Evolutionary conservation across 805 yeast genomes (phyloP), one percentile per base, ranked within the genome.

Genomic region (Suhomyces sp.): DNA sequence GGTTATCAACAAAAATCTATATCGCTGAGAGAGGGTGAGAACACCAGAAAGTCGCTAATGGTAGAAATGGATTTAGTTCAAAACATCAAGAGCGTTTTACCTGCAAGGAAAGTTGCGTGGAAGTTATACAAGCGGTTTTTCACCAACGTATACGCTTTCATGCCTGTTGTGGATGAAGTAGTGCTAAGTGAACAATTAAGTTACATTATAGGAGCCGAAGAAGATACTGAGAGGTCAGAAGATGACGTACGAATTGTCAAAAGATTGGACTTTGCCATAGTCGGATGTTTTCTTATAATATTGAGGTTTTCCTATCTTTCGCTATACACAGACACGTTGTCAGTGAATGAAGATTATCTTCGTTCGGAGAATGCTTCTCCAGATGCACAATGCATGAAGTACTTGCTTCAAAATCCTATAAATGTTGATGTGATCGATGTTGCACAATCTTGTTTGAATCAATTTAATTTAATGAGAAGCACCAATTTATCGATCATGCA

Each of bases 121-220:
- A 45, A 43, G 10, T 44, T 40, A 28, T 20, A 47, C 24, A 27
- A 27, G 10, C 39, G 41, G 9, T 58, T 55, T 33, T 58, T 58
- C 30, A 30, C 35, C 12, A 39, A 45, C 4, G 39, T 58, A 6
- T 57, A 56, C 31, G 48, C 54, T 2, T 48, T 40, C 26, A 48
- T 54, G 38, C 63, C 64, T 2, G 49, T 54, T 23, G 28, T 58
- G 18, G 64, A 58, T 37, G 58, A 58, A 40, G 12, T 7, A 13
- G 17, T 17, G 17, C 17, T n/a, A 13, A 15, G 7, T 11, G 29
- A 16, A 26, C 17, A 14, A 11, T 26, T 10, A 50, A 49, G 2
- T 11, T 19, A 21, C 28, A 10, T 40, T 19, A 20, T 16, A 20
- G 17, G 5, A 5, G 2, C 29, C 29, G 20, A 13, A 16, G 29